Base-by-base conservation (phyloP, 805 yeast genomes). In the Lachancea lanzarotensis region DNA sequence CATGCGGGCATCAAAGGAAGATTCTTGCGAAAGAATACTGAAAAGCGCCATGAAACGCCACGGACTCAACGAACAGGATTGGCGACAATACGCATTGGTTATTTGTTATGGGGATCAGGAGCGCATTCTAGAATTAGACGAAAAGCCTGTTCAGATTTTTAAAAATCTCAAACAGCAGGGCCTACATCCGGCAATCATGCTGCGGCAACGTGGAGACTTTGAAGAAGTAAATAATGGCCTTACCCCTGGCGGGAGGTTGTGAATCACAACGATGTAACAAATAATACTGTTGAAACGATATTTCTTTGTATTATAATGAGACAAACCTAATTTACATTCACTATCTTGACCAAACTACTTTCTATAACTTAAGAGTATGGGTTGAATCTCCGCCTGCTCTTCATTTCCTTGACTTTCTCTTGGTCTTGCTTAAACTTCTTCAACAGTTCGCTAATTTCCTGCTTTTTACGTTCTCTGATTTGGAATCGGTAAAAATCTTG, bases 401-500 rank as follows among this genome's bases (percentile, higher is more conserved):
- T 86, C 82, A 93, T 80, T 49, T 74, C 66, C 53, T 76, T 77
- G 43, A 93, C 85, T 63, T 81, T 81, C 55, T 82, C 91, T 69
- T 93, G 97, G 66, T 93, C 99, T 49, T 80, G 81, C 63, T 86
- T 88, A 69, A 90, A 93, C 62, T 89, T 87, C 46, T 66, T 71
- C 60, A 93, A 72, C 59, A 93, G 71, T 44, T 86, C 89, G 60
- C 87, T 86, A 86, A 93, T 88, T 65, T 91, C 96, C 51, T 75
- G 78, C 72, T 93, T 93, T 75, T 90, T 91, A 59, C 79, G 77
- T 63, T 93, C 96, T 66, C 99, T 81, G 54, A 93, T 78, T 70
- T 93, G 99, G 78, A 90, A 93, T 57, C 96, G 75, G 72, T 93
- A 93, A 72, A 93, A 93, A 67, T 95, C 98, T 53, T 76, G 74